A percentile compares a stretch with the other conserved stretches of the same genome.
Evolutionary conservation across 2,329 filamentous ascomycete species (phyloP).

Genomic region (Neofusicoccum kwambonambiense): DNA sequence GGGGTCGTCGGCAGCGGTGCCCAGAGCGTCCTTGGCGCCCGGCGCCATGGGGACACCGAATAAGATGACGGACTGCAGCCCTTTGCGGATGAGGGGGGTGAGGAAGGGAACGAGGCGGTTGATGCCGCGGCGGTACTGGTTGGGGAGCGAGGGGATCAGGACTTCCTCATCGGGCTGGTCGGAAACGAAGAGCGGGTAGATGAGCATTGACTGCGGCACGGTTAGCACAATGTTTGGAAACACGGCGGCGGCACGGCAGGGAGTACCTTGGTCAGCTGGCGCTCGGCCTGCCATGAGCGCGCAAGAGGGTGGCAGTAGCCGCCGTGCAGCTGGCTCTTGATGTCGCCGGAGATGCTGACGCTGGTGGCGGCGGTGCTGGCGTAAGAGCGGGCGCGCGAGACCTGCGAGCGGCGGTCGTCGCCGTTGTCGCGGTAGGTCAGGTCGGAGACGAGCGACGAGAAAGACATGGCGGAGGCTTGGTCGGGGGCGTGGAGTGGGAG

Average conservation of each 20-base stretch:
- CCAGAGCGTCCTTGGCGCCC: slow-evolving; percentile 83
- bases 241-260: neutral
- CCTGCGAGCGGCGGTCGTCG: slow-evolving; percentile 43
- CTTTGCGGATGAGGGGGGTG: slow-evolving; percentile 82
- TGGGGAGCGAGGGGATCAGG: slow-evolving; percentile 84
- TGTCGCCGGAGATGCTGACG: slow-evolving; percentile 53
- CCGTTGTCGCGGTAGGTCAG: slow-evolving; percentile 49
- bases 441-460: slow-evolving; percentile 53
- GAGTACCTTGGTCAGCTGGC: slow-evolving; percentile 51
- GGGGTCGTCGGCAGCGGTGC: slow-evolving; percentile 89
- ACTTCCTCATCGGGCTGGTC: slow-evolving; percentile 92
- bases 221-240: neutral
- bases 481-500: neutral
- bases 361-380: slow-evolving; percentile 53
- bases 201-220: slow-evolving; percentile 80
- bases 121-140: slow-evolving; percentile 83
- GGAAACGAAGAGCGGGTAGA: slow-evolving; percentile 95
- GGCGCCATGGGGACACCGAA: slow-evolving; percentile 88
- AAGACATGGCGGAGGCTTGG: slow-evolving; percentile 44
- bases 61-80: slow-evolving; percentile 87
- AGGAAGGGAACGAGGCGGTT: slow-evolving; percentile 84
- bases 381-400: slow-evolving; percentile 50
- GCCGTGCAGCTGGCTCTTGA: slow-evolving; percentile 52
- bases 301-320: slow-evolving; percentile 53
- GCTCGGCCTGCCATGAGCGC: slow-evolving; percentile 53